phyloP scores from a whole-genome alignment of 106 monocot species.

The Acorus calamus region DNA sequence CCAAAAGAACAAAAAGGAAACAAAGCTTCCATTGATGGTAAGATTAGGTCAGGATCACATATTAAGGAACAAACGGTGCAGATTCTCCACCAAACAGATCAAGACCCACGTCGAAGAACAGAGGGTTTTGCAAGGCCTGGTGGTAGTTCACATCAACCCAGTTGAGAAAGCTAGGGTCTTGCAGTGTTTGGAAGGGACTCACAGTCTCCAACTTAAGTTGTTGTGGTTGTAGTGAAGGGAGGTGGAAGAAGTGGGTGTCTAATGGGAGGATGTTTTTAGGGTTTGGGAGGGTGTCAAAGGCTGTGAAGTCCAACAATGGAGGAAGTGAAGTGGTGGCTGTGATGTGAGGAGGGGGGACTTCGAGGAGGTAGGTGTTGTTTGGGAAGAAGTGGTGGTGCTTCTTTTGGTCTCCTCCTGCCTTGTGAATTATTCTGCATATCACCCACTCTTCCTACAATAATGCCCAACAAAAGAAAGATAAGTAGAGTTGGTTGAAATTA shows the following conservation, averaged over 20 bases:
- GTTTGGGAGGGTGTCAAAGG: slow-evolving; percentile 34
- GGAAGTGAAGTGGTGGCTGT: slow-evolving; percentile 3
- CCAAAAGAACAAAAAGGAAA: background rate
- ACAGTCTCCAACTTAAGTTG: background rate
- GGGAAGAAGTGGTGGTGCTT: slow-evolving; percentile 19
- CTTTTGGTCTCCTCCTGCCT: slow-evolving; percentile 45
- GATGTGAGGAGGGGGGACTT: slow-evolving; percentile 20
- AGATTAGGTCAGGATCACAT: too few species aligned
- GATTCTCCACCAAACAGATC: slow-evolving; percentile 9
- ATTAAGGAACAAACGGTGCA: slow-evolving; percentile 17
- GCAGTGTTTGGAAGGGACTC: slow-evolving; percentile 4
- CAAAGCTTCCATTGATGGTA: too few species aligned
- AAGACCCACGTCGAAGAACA: slow-evolving; percentile 26
- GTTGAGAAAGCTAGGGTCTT: slow-evolving; percentile 5
- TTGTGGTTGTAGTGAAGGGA: background rate
- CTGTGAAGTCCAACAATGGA: slow-evolving; percentile 21
- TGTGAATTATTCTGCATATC: slow-evolving; percentile 94
- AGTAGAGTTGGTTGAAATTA: background rate
- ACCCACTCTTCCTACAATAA: slow-evolving; percentile 96
- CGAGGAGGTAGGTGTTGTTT: slow-evolving; percentile 15
- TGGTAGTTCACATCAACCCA: slow-evolving; percentile 25
- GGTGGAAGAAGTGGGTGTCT: slow-evolving; percentile 1
- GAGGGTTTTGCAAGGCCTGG: slow-evolving; percentile 16
- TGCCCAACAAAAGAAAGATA: background rate
- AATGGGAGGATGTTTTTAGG: slow-evolving; percentile 7